These are phyloP conservation scores for Escovopsis sp. DNA, from an alignment of 2,329 filamentous ascomycete genomes.

Conservation along the genomic window DNA sequence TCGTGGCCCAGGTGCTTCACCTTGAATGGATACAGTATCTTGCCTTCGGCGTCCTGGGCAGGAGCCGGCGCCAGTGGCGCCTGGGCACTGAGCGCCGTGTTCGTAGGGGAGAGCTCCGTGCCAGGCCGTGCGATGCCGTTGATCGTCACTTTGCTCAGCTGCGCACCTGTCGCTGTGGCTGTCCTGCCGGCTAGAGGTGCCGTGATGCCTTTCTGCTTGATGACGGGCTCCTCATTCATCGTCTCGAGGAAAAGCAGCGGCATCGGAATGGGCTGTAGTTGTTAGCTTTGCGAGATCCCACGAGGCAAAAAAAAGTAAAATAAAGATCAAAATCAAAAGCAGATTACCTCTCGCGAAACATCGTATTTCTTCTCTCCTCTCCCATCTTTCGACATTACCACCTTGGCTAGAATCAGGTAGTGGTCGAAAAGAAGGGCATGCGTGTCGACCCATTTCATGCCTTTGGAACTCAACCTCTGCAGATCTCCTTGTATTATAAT, in stretches of 20 bases:
- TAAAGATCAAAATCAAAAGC: neutral
- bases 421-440: conserved; percentile 92
- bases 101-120: conserved; percentile 54
- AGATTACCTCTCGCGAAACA: conserved; percentile 68
- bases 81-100: conserved; percentile 45
- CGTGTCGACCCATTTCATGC: conserved; percentile 87
- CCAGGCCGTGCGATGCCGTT: conserved; percentile 39
- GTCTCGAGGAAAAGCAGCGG: conserved; percentile 86
- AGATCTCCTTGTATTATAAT: conserved; percentile 81
- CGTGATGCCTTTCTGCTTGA: conserved; percentile 65
- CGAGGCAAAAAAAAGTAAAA: conserved; percentile 1
- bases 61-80: conserved; percentile 23
- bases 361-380: conserved; percentile 76
- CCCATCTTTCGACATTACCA: conserved; percentile 52
- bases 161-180: conserved; percentile 43
- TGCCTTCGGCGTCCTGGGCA: conserved; percentile 59
- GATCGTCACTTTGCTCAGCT: conserved; percentile 37
- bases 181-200: conserved; percentile 43
- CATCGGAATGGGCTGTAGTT: conserved; percentile 71
- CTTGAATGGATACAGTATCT: conserved; percentile 83
- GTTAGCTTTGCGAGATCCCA: conserved; percentile 8
- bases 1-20: conserved; percentile 93
- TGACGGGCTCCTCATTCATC: conserved; percentile 77
- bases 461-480: conserved; percentile 73
- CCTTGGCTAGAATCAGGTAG: conserved; percentile 85